Percentiles rank a stretch among this genome's conserved stretches.
Conservation (phyloP, 176 grass and related monocot genomes). For the Aechmea fasciata region DNA sequence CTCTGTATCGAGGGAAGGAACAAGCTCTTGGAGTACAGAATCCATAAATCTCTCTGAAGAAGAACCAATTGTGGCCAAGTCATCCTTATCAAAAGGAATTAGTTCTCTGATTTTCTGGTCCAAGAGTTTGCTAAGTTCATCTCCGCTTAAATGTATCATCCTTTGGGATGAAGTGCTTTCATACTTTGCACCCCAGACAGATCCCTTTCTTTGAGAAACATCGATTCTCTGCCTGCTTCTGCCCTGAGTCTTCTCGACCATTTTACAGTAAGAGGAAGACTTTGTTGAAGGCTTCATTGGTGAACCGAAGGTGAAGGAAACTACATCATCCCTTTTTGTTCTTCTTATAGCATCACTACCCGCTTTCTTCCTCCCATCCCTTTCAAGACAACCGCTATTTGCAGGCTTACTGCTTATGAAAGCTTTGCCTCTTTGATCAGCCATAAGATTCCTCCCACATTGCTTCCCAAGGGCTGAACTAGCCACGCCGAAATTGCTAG, state of each 20-base stretch:
- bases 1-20: conserved; percentile 30
- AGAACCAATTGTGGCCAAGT: conserved; percentile 20
- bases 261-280: conserved; percentile 9
- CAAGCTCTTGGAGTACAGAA: conserved; percentile 49
- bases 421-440: conserved; percentile 19
- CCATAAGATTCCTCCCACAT: conserved; percentile 12
- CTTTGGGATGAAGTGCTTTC: conserved; percentile 1
- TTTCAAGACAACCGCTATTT: conserved; percentile 28
- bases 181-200: not conserved
- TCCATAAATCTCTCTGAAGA: conserved; percentile 30
- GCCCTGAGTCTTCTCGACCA: conserved; percentile 15
- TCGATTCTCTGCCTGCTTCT: not conserved
- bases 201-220: not conserved
- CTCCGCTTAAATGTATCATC: conserved; percentile 21
- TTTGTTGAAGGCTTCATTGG: conserved; percentile 14
- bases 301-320: conserved; percentile 25
- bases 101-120: conserved; percentile 40
- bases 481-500: not conserved
- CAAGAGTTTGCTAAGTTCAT: conserved; percentile 32
- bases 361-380: conserved; percentile 30
- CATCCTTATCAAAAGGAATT: conserved; percentile 27
- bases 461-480: conserved; percentile 2
- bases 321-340: conserved; percentile 14
- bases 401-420: conserved; percentile 13
- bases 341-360: not conserved